A percentile compares a stretch with the other conserved stretches of the same genome.
Evolutionary conservation across 768 basidiomycete species (phyloP).

Genomic region (Suillus americanus): DNA sequence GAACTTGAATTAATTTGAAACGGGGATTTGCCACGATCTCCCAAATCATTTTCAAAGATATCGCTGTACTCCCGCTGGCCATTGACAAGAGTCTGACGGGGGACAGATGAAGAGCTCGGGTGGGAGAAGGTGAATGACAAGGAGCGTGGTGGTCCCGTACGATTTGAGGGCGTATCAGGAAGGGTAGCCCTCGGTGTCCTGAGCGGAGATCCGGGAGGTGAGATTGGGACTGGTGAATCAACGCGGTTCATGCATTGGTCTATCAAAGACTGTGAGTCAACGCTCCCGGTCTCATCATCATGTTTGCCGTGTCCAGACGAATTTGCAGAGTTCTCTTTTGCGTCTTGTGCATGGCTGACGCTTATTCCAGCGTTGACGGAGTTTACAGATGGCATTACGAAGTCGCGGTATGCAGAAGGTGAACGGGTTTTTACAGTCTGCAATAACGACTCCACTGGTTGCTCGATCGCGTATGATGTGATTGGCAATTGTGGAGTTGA

Average conservation of each 20-base stretch:
- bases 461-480: not conserved
- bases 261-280: slow-evolving; percentile 1
- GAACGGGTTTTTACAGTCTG: not conserved
- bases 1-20: slow-evolving; percentile 29
- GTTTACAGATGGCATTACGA: slow-evolving; percentile 6
- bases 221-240: slow-evolving; percentile 11
- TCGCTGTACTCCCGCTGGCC: slow-evolving; percentile 27
- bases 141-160: slow-evolving; percentile 76
- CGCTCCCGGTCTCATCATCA: not conserved
- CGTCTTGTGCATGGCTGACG: slow-evolving; percentile 5
- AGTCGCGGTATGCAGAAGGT: not conserved
- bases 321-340: not conserved
- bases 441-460: not conserved
- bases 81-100: slow-evolving; percentile 23
- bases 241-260: slow-evolving; percentile 14
- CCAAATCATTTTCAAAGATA: slow-evolving; percentile 30
- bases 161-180: slow-evolving; percentile 52
- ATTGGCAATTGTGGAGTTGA: not conserved
- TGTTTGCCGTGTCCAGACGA: not conserved
- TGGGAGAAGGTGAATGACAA: slow-evolving; percentile 64
- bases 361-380: slow-evolving; percentile 11
- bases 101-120: slow-evolving; percentile 39
- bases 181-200: slow-evolving; percentile 8
- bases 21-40: slow-evolving; percentile 32
- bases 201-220: slow-evolving; percentile 6